These are phyloP conservation scores for Brassica carinata DNA, from an alignment of 345 rosid species.

Conservation along the genomic window DNA sequence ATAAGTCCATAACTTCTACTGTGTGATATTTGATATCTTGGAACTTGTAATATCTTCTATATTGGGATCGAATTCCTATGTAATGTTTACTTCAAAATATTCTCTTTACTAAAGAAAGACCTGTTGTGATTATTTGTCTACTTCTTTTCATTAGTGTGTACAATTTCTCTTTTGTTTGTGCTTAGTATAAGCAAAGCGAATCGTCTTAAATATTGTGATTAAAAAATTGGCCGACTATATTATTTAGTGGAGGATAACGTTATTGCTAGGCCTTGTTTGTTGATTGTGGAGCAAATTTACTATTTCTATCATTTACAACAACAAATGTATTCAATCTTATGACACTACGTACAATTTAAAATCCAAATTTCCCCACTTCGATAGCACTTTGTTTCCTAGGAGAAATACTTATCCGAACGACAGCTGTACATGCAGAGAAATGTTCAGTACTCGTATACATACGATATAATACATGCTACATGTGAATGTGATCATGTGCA, in stretches of 20 bases:
- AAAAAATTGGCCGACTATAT: background rate
- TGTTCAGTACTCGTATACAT: background rate
- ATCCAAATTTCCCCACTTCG: constrained; percentile 19
- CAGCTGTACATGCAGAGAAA: constrained; percentile 46
- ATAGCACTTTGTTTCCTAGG: constrained; percentile 55
- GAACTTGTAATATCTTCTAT: constrained; percentile 35
- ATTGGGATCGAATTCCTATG: constrained; percentile 29
- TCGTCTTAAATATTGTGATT: background rate
- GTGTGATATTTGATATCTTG: constrained; percentile 27
- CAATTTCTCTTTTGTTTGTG: background rate
- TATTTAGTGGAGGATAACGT: constrained; percentile 13
- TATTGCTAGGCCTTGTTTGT: constrained; percentile 12
- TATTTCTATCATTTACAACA: constrained; percentile 10
- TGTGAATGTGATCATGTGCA: constrained; percentile 37
- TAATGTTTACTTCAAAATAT: constrained; percentile 40
- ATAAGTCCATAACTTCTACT: constrained; percentile 19
- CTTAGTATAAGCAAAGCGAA: background rate
- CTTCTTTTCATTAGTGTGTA: background rate
- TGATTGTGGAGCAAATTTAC: constrained; percentile 10
- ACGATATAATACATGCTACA: background rate
- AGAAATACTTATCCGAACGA: constrained; percentile 48
- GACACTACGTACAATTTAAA: background rate
- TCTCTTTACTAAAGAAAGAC: constrained; percentile 21
- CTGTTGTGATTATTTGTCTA: constrained; percentile 1
- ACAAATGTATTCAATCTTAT: background rate